Evolutionary conservation across 1,284 basidiomycete species (phyloP).

Genomic region (Ustilago trichophora): DNA sequence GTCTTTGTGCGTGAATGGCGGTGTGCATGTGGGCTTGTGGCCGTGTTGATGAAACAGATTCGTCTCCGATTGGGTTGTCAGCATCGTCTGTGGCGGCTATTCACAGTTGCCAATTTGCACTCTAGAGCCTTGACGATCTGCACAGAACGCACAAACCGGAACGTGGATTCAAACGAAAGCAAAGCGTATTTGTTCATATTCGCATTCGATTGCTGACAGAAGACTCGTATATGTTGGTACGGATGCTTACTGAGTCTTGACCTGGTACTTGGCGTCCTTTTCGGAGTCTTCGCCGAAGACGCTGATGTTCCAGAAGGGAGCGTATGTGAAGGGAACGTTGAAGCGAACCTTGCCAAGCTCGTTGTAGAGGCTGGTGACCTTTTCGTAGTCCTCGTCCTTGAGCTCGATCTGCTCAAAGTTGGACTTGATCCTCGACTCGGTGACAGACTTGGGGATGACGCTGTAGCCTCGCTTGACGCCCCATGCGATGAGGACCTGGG

Average conservation of each 20-base stretch:
- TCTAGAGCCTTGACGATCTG: too few relatives aligned
- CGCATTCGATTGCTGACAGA: too few relatives aligned
- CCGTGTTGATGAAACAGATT: too few relatives aligned
- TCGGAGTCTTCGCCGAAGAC: slow-evolving; percentile 60
- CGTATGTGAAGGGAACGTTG: slow-evolving; percentile 59
- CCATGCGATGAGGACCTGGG: slow-evolving; percentile 68
- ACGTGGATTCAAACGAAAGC: too few relatives aligned
- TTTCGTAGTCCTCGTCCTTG: slow-evolving; percentile 61
- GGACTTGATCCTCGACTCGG: slow-evolving; percentile 61
- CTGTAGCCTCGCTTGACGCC: slow-evolving; percentile 65
- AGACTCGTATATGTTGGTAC: too few relatives aligned
- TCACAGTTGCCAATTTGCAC: too few relatives aligned
- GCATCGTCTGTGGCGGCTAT: too few relatives aligned
- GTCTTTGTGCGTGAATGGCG: too few relatives aligned
- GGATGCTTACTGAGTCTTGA: slow-evolving; percentile 50
- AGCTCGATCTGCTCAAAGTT: slow-evolving; percentile 67
- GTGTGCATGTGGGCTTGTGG: too few relatives aligned
- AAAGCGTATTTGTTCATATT: too few relatives aligned
- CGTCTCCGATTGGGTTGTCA: too few relatives aligned
- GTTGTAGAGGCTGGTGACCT: slow-evolving; percentile 52
- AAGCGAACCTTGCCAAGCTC: slow-evolving; percentile 61
- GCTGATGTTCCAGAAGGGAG: slow-evolving; percentile 56
- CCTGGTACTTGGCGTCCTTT: slow-evolving; percentile 43
- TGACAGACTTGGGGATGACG: slow-evolving; percentile 68
- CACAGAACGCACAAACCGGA: too few relatives aligned